A percentile compares a stretch with the other conserved stretches of the same genome.
Evolutionary conservation across 176 grass and related monocot species (phyloP).

Genomic region (Musa schizocarpa): DNA sequence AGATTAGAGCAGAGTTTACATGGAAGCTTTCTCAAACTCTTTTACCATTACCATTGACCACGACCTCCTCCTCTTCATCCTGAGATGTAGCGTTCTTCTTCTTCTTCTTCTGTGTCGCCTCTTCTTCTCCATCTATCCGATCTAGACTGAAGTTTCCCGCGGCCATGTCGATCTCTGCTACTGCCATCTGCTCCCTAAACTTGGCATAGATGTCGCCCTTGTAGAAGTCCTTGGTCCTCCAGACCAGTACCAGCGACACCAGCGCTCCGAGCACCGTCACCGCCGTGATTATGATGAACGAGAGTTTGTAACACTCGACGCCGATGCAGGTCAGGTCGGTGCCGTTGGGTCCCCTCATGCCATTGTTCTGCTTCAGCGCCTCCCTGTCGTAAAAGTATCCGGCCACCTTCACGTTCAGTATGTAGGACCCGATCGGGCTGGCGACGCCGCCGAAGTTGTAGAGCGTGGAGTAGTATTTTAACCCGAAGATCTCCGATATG

Average conservation of each 20-base stretch:
- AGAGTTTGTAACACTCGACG: slow-evolving; percentile 24
- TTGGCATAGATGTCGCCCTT: slow-evolving; percentile 31
- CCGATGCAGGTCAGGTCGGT: slow-evolving; percentile 30
- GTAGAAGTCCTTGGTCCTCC: slow-evolving; percentile 38
- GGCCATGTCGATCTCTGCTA: background rate
- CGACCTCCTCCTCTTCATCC: too few species aligned
- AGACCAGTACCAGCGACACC: slow-evolving; percentile 22
- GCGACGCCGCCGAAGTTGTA: slow-evolving; percentile 27
- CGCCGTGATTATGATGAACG: slow-evolving; percentile 30
- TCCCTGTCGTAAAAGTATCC: slow-evolving; percentile 35
- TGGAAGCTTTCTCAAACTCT: too few species aligned
- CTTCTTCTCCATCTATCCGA: background rate
- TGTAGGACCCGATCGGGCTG: slow-evolving; percentile 30
- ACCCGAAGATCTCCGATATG: slow-evolving; percentile 40
- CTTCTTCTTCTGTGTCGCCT: background rate
- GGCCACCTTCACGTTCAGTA: slow-evolving; percentile 45
- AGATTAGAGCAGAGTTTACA: too few species aligned
- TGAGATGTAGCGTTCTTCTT: background rate
- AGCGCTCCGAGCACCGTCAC: slow-evolving; percentile 12
- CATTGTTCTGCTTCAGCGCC: slow-evolving; percentile 21
- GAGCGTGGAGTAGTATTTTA: slow-evolving; percentile 43
- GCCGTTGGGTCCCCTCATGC: background rate
- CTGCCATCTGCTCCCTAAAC: slow-evolving; percentile 13
- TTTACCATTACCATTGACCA: too few species aligned
- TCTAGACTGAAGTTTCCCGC: background rate